Conservation (phyloP, 164 flowering plant species). For the Pachysandra terminalis region DNA sequence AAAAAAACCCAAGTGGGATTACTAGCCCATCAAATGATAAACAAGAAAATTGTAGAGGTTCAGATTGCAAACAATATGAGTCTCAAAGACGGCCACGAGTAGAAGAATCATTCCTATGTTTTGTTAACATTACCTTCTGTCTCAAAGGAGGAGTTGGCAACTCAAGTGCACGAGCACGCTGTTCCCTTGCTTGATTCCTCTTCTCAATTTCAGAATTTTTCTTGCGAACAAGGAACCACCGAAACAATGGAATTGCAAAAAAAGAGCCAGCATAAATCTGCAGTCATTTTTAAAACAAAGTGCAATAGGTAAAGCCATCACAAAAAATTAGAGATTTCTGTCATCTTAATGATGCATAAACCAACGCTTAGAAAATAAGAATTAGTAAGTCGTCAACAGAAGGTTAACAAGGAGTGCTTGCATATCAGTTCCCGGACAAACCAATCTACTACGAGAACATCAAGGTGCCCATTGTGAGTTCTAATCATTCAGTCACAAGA, state of each 20-base stretch:
- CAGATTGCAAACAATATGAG: not conserved
- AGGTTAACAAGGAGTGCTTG: not conserved
- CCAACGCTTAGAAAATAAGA: not conserved
- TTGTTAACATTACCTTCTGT: constrained; percentile 57
- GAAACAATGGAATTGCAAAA: constrained; percentile 86
- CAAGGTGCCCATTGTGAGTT: not conserved
- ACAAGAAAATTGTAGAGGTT: not conserved
- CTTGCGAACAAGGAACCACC: constrained; percentile 64
- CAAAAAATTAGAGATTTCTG: not conserved
- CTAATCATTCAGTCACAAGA: not conserved
- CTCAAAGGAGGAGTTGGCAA: constrained; percentile 63
- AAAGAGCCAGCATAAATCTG: constrained; percentile 96
- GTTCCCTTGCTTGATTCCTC: constrained; percentile 70
- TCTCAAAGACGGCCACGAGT: not conserved
- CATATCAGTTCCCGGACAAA: not conserved
- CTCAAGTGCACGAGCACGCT: constrained; percentile 64
- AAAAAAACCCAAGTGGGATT: not conserved
- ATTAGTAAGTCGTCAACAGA: not conserved
- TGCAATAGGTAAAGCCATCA: not conserved
- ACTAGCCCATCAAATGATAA: not conserved
- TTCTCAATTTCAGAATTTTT: constrained; percentile 72
- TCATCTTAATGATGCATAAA: not conserved
- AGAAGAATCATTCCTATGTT: not conserved
- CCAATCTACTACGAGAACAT: not conserved
- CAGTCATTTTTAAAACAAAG: constrained; percentile 18